These are phyloP conservation scores for Mycena belliarum DNA, from an alignment of 768 basidiomycete species.

Conservation along the genomic window DNA sequence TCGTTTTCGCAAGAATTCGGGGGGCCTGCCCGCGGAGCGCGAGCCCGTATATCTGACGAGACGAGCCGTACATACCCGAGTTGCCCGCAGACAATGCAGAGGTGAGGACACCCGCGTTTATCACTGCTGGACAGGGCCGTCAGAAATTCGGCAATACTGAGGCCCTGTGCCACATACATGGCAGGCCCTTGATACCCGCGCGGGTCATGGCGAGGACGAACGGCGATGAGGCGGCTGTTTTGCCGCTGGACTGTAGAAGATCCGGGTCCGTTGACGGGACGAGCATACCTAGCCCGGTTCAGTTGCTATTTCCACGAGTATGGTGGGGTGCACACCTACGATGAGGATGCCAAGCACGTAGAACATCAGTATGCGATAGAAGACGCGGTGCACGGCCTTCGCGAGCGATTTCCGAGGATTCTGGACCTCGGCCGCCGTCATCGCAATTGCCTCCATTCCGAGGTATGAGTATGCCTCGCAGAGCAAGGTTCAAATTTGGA, in stretches of 20 bases:
- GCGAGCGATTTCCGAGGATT: conserved; percentile 69
- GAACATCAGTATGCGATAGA: conserved; percentile 38
- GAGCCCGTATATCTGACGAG: conserved; percentile 40
- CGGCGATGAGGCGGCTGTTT: conserved; percentile 62
- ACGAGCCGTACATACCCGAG: conserved; percentile 47
- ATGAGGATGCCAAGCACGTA: conserved; percentile 59
- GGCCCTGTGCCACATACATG: conserved; percentile 12
- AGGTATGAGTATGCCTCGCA: conserved; percentile 59
- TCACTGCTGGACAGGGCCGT: conserved; percentile 24
- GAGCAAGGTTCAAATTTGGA: not conserved
- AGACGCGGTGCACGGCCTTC: conserved; percentile 61
- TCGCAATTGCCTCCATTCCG: conserved; percentile 53
- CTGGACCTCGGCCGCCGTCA: conserved; percentile 54
- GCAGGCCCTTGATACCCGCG: conserved; percentile 56
- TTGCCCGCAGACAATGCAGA: conserved; percentile 63
- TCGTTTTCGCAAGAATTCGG: conserved; percentile 26
- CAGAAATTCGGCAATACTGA: not conserved
- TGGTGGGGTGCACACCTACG: conserved; percentile 33
- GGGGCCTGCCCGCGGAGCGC: conserved; percentile 42
- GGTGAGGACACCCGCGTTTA: conserved; percentile 64
- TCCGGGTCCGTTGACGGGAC: conserved; percentile 59
- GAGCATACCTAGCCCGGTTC: conserved; percentile 43
- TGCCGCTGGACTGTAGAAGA: conserved; percentile 27
- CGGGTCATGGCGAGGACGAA: conserved; percentile 72
- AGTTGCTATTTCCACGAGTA: too few relatives aligned